Percentiles rank a stretch among this genome's conserved stretches.
phyloP scores from a whole-genome alignment of 139 green algal species.

The Nannochloris sp. region DNA sequence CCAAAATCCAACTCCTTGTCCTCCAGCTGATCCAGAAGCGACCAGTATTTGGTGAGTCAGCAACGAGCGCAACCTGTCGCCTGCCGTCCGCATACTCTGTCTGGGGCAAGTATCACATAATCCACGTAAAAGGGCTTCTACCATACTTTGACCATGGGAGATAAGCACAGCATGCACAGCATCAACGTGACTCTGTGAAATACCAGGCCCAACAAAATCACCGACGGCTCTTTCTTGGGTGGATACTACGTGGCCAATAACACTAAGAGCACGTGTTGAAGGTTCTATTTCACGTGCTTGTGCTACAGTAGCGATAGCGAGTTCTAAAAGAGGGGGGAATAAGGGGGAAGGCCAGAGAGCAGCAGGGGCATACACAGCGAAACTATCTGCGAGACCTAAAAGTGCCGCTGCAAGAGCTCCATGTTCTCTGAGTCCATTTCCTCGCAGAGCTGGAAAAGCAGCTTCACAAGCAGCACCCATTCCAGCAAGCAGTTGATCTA shows the following conservation, averaged over 20 bases:
- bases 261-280: slow-evolving; percentile 24
- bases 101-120: slow-evolving; percentile 44
- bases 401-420: slow-evolving; percentile 42
- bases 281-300: slow-evolving; percentile 46
- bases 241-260: slow-evolving; percentile 39
- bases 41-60: slow-evolving; percentile 4
- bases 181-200: not conserved
- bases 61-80: slow-evolving; percentile 33
- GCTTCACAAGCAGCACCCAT: slow-evolving; percentile 10
- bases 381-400: slow-evolving; percentile 45
- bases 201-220: not conserved
- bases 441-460: slow-evolving; percentile 22
- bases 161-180: slow-evolving; percentile 8
- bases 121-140: slow-evolving; percentile 33
- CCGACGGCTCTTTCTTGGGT: not conserved
- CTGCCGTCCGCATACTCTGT: slow-evolving; percentile 54
- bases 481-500: slow-evolving; percentile 14
- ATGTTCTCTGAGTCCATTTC: slow-evolving; percentile 11
- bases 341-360: slow-evolving; percentile 23
- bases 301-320: slow-evolving; percentile 14
- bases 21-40: not conserved
- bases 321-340: slow-evolving; percentile 31
- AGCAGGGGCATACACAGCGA: slow-evolving; percentile 53
- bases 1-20: slow-evolving; percentile 4
- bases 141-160: slow-evolving; percentile 28